These are phyloP conservation scores for Heterobasidion irregulare DNA, from an alignment of 1,284 basidiomycete genomes.

Conservation along the genomic window DNA sequence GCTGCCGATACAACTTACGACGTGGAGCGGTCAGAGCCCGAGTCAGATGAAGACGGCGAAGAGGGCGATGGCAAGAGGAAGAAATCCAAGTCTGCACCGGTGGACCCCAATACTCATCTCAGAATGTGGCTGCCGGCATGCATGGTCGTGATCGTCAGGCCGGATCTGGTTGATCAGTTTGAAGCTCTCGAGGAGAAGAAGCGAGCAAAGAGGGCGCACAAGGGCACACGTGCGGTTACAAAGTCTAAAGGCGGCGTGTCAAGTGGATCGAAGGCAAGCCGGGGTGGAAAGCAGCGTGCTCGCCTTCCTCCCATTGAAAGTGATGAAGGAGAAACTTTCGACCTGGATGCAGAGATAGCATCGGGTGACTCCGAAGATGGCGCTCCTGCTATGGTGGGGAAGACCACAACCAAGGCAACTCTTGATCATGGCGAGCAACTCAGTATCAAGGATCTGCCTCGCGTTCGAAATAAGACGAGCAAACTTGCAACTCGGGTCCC, in stretches of 20 bases:
- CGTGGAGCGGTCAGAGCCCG: conserved; percentile 29
- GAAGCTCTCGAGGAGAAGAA: conserved; percentile 45
- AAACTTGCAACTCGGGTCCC: neutral
- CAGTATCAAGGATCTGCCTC: no score
- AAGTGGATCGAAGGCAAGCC: no score
- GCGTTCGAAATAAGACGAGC: no score
- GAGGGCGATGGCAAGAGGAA: conserved; percentile 20
- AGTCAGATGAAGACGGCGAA: conserved; percentile 22
- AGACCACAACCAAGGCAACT: neutral
- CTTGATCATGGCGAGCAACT: neutral
- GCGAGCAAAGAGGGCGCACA: conserved; percentile 39
- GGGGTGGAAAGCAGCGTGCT: no score
- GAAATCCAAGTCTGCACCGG: conserved; percentile 31
- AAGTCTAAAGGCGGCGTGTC: no score
- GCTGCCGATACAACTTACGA: conserved; percentile 31
- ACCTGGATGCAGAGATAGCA: conserved; percentile 4
- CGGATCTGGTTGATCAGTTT: conserved; percentile 51
- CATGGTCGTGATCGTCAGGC: conserved; percentile 61
- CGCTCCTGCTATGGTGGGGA: neutral
- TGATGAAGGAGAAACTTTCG: conserved; percentile 8
- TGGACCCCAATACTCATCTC: conserved; percentile 41
- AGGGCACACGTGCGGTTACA: conserved; percentile 12
- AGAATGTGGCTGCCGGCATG: conserved; percentile 72
- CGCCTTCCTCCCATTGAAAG: neutral
- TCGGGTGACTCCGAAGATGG: conserved; percentile 6